These are phyloP conservation scores for Xylaria sp. DNA, from an alignment of 2,329 filamentous ascomycete species.

Conservation along the genomic window DNA sequence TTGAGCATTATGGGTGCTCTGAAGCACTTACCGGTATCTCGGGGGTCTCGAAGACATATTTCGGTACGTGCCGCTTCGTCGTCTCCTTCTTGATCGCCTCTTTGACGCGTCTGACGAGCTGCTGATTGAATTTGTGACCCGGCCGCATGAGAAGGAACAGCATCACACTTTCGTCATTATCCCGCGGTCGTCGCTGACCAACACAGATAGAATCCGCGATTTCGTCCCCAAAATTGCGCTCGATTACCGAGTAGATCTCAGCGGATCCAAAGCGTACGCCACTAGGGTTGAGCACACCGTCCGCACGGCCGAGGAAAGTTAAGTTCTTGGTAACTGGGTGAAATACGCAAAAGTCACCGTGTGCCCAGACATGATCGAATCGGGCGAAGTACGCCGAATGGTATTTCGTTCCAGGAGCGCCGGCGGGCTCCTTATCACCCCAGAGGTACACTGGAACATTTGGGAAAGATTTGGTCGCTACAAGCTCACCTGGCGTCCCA, in stretches of 20 bases:
- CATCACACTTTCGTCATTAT: slow-evolving; percentile 65
- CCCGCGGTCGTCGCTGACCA: slow-evolving; percentile 73
- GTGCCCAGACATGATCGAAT: slow-evolving; percentile 78
- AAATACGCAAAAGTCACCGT: slow-evolving; percentile 80
- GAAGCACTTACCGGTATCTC: slow-evolving; percentile 75
- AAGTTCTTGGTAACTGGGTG: slow-evolving; percentile 74
- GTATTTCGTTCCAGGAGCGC: slow-evolving; percentile 66
- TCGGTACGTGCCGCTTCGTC: slow-evolving; percentile 80
- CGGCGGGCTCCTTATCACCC: slow-evolving; percentile 58
- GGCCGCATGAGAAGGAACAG: slow-evolving; percentile 67
- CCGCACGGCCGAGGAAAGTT: slow-evolving; percentile 74
- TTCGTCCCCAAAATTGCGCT: slow-evolving; percentile 69
- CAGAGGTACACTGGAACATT: slow-evolving; percentile 78
- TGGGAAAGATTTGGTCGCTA: slow-evolving; percentile 76
- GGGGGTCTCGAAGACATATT: slow-evolving; percentile 80
- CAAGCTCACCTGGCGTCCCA: slow-evolving; percentile 79
- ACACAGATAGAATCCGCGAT: slow-evolving; percentile 82
- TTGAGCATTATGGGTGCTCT: not conserved
- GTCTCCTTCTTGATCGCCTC: slow-evolving; percentile 71
- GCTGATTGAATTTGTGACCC: slow-evolving; percentile 63
- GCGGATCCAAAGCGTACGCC: slow-evolving; percentile 83
- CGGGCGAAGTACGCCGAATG: slow-evolving; percentile 69
- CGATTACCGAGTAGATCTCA: slow-evolving; percentile 81
- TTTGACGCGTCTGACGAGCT: slow-evolving; percentile 69
- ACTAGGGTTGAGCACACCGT: slow-evolving; percentile 82